Conservation (phyloP, 805 yeast genomes). For the Candida lessepsii region DNA sequence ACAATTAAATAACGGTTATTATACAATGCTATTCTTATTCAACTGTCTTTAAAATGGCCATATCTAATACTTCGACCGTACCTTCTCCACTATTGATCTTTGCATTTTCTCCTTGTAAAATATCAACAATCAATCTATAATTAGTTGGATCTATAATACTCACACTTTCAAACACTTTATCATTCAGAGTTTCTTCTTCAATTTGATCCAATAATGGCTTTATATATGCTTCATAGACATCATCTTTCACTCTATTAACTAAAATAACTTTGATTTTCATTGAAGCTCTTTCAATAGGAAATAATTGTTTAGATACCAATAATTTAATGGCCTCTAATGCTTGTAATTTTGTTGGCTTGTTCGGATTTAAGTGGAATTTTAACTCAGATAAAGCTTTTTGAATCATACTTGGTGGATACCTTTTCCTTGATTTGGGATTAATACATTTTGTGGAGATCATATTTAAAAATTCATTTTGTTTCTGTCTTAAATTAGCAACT, state of each 20-base stretch:
- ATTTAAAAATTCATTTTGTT: slow-evolving; percentile 78
- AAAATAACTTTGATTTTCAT: slow-evolving; percentile 79
- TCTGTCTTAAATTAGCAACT: slow-evolving; percentile 66
- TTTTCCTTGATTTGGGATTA: slow-evolving; percentile 82
- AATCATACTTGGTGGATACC: slow-evolving; percentile 93
- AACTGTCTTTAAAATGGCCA: slow-evolving; percentile 73
- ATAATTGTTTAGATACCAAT: slow-evolving; percentile 72
- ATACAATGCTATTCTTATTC: too few species aligned
- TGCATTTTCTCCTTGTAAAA: slow-evolving; percentile 50
- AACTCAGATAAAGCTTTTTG: slow-evolving; percentile 78
- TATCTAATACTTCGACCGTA: slow-evolving; percentile 77
- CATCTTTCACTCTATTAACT: slow-evolving; percentile 51
- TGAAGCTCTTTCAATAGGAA: slow-evolving; percentile 91
- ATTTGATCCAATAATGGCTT: slow-evolving; percentile 35
- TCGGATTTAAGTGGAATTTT: slow-evolving; percentile 74
- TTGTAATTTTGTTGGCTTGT: slow-evolving; percentile 77
- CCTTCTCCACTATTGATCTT: slow-evolving; percentile 54
- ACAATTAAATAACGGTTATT: too few species aligned
- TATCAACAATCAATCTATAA: slow-evolving; percentile 66
- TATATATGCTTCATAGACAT: slow-evolving; percentile 30
- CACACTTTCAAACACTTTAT: slow-evolving; percentile 40
- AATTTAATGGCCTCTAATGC: slow-evolving; percentile 88
- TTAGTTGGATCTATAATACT: slow-evolving; percentile 85
- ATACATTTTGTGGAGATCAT: slow-evolving; percentile 87
- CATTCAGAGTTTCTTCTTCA: slow-evolving; percentile 50